A percentile compares a stretch with the other conserved stretches of the same genome.
These are phyloP conservation scores for Colletotrichum navitas DNA, from an alignment of 2,329 filamentous ascomycete genomes.

Conservation along the genomic window DNA sequence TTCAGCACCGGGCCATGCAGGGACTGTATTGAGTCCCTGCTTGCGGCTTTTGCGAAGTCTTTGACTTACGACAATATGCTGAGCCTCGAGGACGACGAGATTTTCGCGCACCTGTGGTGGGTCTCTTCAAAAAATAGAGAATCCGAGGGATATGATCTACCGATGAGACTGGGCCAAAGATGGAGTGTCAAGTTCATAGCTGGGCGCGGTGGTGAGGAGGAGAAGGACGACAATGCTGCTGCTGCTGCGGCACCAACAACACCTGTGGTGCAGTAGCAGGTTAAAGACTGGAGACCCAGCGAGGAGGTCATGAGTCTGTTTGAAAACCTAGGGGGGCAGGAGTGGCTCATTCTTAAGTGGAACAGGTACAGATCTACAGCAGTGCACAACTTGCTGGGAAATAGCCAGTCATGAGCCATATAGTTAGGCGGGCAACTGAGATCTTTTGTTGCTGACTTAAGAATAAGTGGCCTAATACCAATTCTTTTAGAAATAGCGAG, in stretches of 20 bases:
- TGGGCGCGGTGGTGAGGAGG: constrained; percentile 28
- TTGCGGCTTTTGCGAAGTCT: constrained; percentile 44
- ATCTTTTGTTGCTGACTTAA: no score
- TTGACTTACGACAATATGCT: constrained; percentile 43
- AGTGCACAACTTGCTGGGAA: constrained; percentile 26
- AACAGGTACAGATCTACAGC: constrained; percentile 18
- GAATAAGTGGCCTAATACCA: neutral
- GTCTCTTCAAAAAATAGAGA: constrained; percentile 42
- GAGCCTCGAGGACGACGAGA: constrained; percentile 45
- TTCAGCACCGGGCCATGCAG: constrained; percentile 44
- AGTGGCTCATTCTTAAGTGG: constrained; percentile 44
- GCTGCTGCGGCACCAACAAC: constrained; percentile 18
- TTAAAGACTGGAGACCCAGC: constrained; percentile 45
- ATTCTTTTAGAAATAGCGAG: neutral
- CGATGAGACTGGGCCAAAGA: constrained; percentile 35
- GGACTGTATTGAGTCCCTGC: constrained; percentile 44
- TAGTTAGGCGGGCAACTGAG: constrained; percentile 20
- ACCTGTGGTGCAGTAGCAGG: constrained; percentile 45
- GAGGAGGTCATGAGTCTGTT: constrained; percentile 43
- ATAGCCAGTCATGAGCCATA: constrained; percentile 11
- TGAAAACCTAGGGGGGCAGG: constrained; percentile 43
- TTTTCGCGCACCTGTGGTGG: constrained; percentile 45
- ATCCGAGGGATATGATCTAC: constrained; percentile 20
- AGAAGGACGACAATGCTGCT: neutral
- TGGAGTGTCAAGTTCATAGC: constrained; percentile 44